phyloP scores from a whole-genome alignment of 2,329 filamentous ascomycete genomes.

The Volutella citrinella region DNA sequence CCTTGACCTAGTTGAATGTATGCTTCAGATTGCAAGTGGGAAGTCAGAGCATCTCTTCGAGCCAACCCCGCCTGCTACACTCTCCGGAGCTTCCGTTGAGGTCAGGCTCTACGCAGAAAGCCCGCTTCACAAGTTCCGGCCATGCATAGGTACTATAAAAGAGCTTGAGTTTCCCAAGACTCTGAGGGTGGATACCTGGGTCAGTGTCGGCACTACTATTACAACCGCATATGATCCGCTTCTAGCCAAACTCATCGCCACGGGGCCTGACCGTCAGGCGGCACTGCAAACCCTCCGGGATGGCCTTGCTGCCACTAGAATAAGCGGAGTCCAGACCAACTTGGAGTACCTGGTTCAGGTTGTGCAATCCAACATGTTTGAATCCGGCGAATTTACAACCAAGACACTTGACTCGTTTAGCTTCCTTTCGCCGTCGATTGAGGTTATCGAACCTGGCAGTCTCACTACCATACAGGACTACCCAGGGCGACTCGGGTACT shows the following conservation, averaged over 20 bases:
- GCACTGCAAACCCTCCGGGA: conserved; percentile 61
- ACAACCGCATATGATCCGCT: conserved; percentile 75
- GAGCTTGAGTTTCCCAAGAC: conserved; percentile 52
- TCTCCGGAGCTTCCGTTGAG: conserved; percentile 35
- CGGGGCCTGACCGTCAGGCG: conserved; percentile 54
- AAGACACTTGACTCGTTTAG: conserved; percentile 31
- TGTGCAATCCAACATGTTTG: conserved; percentile 25
- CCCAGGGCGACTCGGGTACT: conserved; percentile 35
- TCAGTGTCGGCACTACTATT: conserved; percentile 66
- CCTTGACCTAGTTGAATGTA: conserved; percentile 64
- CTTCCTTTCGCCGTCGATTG: conserved; percentile 26
- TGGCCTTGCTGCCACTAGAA: conserved; percentile 50
- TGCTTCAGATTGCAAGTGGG: conserved; percentile 32
- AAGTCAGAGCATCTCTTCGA: conserved; percentile 15
- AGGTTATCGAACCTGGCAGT: conserved; percentile 34
- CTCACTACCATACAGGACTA: conserved; percentile 40
- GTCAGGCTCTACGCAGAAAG: conserved; percentile 45
- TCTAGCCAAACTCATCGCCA: conserved; percentile 72
- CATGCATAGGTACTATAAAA: conserved; percentile 57
- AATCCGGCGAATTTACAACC: conserved; percentile 29
- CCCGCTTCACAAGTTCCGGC: conserved; percentile 55
- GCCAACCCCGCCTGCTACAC: background rate
- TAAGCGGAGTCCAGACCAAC: conserved; percentile 34
- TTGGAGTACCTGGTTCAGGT: conserved; percentile 31
- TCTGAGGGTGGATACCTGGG: conserved; percentile 62